phyloP scores from a whole-genome alignment of 2,329 filamentous ascomycete genomes.

The Coniochaeta ligniaria region DNA sequence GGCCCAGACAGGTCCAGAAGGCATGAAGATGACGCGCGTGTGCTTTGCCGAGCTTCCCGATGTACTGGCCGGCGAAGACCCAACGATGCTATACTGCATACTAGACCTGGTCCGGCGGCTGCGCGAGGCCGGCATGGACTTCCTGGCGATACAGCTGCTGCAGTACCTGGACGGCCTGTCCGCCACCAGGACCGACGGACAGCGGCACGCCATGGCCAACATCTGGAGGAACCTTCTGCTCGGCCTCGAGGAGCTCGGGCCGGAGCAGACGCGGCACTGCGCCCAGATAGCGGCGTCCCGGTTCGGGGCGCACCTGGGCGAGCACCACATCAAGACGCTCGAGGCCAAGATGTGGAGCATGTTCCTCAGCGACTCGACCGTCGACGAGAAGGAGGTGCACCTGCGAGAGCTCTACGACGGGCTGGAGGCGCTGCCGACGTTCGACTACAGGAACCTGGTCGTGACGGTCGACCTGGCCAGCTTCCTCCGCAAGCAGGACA shows the following conservation, averaged over 20 bases:
- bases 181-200: not conserved
- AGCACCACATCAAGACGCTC: slow-evolving; percentile 7
- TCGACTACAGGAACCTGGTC: slow-evolving; percentile 7
- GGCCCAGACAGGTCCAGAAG: slow-evolving; percentile 2
- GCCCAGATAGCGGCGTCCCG: not conserved
- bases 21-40: slow-evolving; percentile 8
- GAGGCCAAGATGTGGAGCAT: slow-evolving; percentile 2
- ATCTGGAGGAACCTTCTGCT: slow-evolving; percentile 5
- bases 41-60: slow-evolving; percentile 7
- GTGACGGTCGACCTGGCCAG: slow-evolving; percentile 4
- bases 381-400: not conserved
- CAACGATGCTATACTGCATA: slow-evolving; percentile 6
- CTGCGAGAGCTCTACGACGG: not conserved
- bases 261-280: slow-evolving; percentile 1
- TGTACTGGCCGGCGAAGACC: slow-evolving; percentile 4
- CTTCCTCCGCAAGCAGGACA: not conserved
- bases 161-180: slow-evolving; percentile 5
- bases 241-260: not conserved
- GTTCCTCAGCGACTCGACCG: not conserved
- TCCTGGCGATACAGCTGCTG: slow-evolving; percentile 5
- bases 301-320: slow-evolving; percentile 4
- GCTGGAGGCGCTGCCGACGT: slow-evolving; percentile 2
- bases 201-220: not conserved
- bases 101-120: not conserved
- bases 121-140: slow-evolving; percentile 1